These are phyloP conservation scores for Aspergillus persii DNA, from an alignment of 2,329 filamentous ascomycete genomes.

Conservation along the genomic window DNA sequence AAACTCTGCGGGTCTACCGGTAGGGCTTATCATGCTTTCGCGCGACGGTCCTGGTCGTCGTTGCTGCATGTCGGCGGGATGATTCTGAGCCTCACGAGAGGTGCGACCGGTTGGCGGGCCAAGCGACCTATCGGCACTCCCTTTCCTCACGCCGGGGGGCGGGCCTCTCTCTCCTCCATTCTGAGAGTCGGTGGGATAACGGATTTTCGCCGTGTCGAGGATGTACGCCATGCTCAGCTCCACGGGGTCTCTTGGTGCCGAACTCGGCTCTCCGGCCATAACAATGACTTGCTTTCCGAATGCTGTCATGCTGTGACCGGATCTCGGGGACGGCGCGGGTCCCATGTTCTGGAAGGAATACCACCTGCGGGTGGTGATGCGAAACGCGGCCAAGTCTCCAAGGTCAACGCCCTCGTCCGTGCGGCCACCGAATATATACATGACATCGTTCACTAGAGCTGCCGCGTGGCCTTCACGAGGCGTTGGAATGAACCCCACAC, in stretches of 20 bases:
- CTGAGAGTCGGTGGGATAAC: constrained; percentile 78
- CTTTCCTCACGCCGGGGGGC: constrained; percentile 40
- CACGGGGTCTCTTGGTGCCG: constrained; percentile 72
- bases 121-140: constrained; percentile 43
- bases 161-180: constrained; percentile 41
- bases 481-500: constrained; percentile 94
- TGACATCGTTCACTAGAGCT: constrained; percentile 90
- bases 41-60: constrained; percentile 42
- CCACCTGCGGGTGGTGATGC: constrained; percentile 82
- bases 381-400: constrained; percentile 85
- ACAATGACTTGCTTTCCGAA: constrained; percentile 91
- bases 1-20: constrained; percentile 26
- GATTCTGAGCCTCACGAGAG: constrained; percentile 43
- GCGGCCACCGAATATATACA: constrained; percentile 97
- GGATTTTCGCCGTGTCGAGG: constrained; percentile 91
- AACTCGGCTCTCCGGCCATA: constrained; percentile 90
- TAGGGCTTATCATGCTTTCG: constrained; percentile 41
- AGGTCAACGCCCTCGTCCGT: constrained; percentile 91
- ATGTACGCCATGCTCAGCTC: constrained; percentile 89
- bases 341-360: constrained; percentile 99
- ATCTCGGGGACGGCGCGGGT: constrained; percentile 85
- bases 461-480: constrained; percentile 93
- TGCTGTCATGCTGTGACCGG: constrained; percentile 96
- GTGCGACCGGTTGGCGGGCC: constrained; percentile 40
- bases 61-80: constrained; percentile 35